A percentile compares a stretch with the other conserved stretches of the same genome.
These are phyloP conservation scores for Umbelopsis ramanniana DNA, from an alignment of 192 early-diverging fungal genomes.

Conservation along the genomic window DNA sequence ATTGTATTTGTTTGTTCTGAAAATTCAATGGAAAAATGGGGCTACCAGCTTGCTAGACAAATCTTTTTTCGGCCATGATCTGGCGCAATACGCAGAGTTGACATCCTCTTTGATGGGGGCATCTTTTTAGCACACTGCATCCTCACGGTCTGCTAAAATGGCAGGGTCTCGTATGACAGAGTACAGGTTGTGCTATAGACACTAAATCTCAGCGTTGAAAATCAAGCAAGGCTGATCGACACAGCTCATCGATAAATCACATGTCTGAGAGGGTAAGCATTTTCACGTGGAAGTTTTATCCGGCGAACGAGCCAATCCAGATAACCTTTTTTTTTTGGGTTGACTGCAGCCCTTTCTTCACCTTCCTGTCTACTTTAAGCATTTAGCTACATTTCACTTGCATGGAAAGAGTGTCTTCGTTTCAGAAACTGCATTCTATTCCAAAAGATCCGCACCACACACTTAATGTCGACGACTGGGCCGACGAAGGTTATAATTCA, in stretches of 20 bases:
- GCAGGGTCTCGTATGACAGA: no score
- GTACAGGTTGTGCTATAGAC: no score
- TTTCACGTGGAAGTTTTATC: neutral
- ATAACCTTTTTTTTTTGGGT: constrained; percentile 6
- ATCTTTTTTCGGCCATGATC: no score
- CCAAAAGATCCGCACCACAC: constrained; percentile 14
- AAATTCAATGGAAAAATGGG: no score
- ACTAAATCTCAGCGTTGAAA: no score
- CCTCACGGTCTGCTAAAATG: no score
- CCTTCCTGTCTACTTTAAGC: neutral
- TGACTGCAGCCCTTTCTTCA: neutral
- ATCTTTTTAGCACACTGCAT: no score
- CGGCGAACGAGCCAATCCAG: constrained; percentile 1
- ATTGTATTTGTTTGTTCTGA: no score
- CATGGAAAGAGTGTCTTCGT: constrained; percentile 20
- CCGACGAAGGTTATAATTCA: constrained; percentile 39
- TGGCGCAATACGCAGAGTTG: no score
- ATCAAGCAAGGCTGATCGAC: neutral
- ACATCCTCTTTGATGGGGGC: no score
- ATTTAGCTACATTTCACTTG: neutral
- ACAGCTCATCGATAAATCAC: constrained; percentile 5
- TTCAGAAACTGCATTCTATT: constrained; percentile 13
- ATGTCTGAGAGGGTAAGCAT: neutral
- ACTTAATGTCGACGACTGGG: constrained; percentile 19
- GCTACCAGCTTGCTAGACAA: no score